Percentiles rank a stretch among this genome's conserved stretches.
Conservation (phyloP, 202 grass and related monocot genomes). For the Schoenoplectus triqueter region DNA sequence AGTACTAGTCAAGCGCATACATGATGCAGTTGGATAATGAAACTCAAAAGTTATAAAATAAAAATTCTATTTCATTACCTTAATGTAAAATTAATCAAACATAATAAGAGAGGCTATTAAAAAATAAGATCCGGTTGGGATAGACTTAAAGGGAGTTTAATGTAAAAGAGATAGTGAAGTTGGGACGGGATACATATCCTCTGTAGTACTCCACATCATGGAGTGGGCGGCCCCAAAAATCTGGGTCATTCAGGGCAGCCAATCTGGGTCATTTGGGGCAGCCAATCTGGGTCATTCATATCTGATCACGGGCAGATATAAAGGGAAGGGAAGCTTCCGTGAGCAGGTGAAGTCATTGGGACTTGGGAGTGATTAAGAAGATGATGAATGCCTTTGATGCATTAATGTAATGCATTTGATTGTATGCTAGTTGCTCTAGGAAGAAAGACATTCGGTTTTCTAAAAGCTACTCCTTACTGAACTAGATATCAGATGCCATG, state of each 20-base stretch:
- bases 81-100: not conserved
- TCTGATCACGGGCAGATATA: too few species aligned
- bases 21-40: not conserved
- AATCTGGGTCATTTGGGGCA: too few species aligned
- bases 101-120: not conserved
- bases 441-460: not conserved
- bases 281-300: too few species aligned
- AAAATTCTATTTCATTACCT: not conserved
- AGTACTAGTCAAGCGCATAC: conserved; percentile 17
- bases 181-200: too few species aligned
- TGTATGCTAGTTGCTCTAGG: not conserved
- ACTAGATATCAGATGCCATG: not conserved
- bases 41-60: conserved; percentile 18
- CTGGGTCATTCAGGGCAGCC: too few species aligned
- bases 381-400: not conserved
- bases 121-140: not conserved
- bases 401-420: not conserved
- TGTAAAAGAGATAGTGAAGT: not conserved
- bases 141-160: not conserved
- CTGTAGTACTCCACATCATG: too few species aligned
- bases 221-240: too few species aligned
- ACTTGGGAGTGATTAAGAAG: not conserved
- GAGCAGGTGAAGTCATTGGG: not conserved
- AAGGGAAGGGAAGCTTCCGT: too few species aligned
- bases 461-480: not conserved